Percentiles rank a stretch among this genome's conserved stretches.
Conservation (phyloP, 352 stramenopile genomes). For the Ophiocytium majus region DNA sequence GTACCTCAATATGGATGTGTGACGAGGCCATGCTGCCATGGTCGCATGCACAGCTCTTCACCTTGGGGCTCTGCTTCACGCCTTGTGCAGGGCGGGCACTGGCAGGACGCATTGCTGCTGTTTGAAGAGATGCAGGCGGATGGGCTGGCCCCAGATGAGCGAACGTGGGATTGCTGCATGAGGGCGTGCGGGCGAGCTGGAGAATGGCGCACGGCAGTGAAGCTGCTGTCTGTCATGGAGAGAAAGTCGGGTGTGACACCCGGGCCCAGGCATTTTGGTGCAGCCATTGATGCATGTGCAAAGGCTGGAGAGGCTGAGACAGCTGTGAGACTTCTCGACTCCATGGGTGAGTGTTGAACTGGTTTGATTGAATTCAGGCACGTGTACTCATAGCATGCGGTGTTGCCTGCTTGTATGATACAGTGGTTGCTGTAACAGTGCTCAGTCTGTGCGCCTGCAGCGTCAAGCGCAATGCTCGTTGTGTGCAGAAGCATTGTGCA, state of each 20-base stretch:
- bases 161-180: not conserved
- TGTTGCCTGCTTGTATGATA: too few relatives aligned
- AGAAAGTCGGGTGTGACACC: not conserved
- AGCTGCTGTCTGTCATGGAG: constrained; percentile 1
- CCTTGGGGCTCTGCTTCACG: too few relatives aligned
- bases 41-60: too few relatives aligned
- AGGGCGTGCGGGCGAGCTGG: not conserved
- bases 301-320: constrained; percentile 18
- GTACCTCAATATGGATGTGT: too few relatives aligned
- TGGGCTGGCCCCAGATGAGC: not conserved
- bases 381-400: too few relatives aligned
- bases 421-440: too few relatives aligned
- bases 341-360: constrained; percentile 5
- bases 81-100: not conserved
- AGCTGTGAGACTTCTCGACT: not conserved
- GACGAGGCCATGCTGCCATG: too few relatives aligned
- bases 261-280: not conserved
- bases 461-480: too few relatives aligned
- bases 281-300: constrained; percentile 14
- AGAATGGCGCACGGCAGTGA: not conserved
- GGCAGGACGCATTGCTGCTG: not conserved
- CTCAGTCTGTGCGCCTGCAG: too few relatives aligned
- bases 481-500: too few relatives aligned
- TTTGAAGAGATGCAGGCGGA: not conserved
- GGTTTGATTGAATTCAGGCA: too few relatives aligned